Evolutionary conservation across 129 eudicot species (phyloP).

Genomic region (Sambucus nigra): DNA sequence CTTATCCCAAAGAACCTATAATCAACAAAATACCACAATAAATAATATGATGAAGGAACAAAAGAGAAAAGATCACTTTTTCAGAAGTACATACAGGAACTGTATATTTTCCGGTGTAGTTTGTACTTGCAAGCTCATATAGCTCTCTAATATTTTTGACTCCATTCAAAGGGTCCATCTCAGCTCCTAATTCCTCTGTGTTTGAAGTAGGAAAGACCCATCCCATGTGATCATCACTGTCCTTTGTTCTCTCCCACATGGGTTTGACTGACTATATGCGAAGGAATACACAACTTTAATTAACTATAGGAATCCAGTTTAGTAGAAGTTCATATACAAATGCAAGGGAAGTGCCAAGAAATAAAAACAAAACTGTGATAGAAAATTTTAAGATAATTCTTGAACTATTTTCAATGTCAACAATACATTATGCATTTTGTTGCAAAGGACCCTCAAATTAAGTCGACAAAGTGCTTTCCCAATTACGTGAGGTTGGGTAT

Average conservation of each 20-base stretch:
- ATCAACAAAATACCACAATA: conserved; percentile 14
- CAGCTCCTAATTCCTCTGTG: conserved; percentile 76
- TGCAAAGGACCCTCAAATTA: too few species aligned
- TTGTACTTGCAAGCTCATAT: conserved; percentile 77
- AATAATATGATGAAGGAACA: background rate
- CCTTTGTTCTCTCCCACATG: conserved; percentile 89
- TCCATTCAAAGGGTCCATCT: conserved; percentile 65
- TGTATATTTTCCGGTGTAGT: conserved; percentile 80
- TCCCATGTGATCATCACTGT: conserved; percentile 86
- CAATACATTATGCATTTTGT: too few species aligned
- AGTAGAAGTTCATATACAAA: too few species aligned
- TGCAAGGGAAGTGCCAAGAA: too few species aligned
- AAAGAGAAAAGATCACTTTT: background rate
- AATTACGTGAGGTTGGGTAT: too few species aligned
- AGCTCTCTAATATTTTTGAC: conserved; percentile 66
- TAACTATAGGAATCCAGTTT: background rate
- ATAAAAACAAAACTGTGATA: too few species aligned
- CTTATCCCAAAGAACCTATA: conserved; percentile 90
- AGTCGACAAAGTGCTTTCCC: too few species aligned
- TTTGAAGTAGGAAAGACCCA: conserved; percentile 78
- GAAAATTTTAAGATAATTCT: too few species aligned
- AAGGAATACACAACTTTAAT: background rate
- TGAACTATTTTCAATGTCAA: too few species aligned
- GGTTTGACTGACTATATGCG: conserved; percentile 70
- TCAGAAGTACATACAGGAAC: conserved; percentile 65